These are phyloP conservation scores for Artomyces pyxidatus DNA, from an alignment of 768 basidiomycete genomes.

Conservation along the genomic window DNA sequence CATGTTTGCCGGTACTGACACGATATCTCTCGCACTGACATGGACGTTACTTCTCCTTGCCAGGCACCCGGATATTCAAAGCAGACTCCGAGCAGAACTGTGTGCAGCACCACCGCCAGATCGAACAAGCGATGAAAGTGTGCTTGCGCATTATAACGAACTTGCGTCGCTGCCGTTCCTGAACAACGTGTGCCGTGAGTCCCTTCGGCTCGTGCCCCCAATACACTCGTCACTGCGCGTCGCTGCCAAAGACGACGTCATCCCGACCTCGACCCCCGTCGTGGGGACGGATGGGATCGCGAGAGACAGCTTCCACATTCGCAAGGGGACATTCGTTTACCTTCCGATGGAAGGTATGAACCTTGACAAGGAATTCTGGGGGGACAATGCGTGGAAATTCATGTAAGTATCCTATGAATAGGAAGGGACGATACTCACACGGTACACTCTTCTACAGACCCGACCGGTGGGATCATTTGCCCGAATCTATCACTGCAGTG, in stretches of 20 bases:
- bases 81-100: constrained; percentile 60
- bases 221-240: constrained; percentile 74
- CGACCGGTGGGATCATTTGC: constrained; percentile 70
- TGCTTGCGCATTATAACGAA: constrained; percentile 45
- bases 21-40: constrained; percentile 69
- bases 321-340: constrained; percentile 66
- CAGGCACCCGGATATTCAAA: constrained; percentile 55
- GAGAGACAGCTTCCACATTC: constrained; percentile 39
- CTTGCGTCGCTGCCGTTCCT: constrained; percentile 61
- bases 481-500: constrained; percentile 46
- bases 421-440: background rate
- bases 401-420: constrained; percentile 33
- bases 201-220: constrained; percentile 68
- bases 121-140: constrained; percentile 33
- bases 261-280: constrained; percentile 64
- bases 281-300: constrained; percentile 34
- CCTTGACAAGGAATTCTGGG: constrained; percentile 69
- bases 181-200: constrained; percentile 69
- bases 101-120: constrained; percentile 28
- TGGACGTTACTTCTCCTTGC: constrained; percentile 78
- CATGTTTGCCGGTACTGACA: constrained; percentile 85
- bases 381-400: constrained; percentile 73
- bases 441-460: constrained; percentile 38
- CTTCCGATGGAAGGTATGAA: constrained; percentile 75
- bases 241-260: constrained; percentile 65